Base-by-base conservation (phyloP, 768 basidiomycete genomes). In the Mycena capillaripes region DNA sequence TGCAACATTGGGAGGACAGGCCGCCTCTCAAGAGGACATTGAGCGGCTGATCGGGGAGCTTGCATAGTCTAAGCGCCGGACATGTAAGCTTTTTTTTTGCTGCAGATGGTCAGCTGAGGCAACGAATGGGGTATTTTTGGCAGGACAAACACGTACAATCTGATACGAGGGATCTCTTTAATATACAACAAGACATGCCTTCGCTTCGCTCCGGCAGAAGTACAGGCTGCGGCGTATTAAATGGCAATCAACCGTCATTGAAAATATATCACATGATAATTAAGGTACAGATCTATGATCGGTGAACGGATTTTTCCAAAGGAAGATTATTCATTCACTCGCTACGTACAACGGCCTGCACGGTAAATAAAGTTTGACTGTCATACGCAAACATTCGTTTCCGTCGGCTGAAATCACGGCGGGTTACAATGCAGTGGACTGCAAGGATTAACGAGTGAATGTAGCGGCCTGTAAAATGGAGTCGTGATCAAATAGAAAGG, bases 201-300 rank as follows among this genome's bases (percentile, higher is more conserved):
- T 42, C 42, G 42, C 42, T 42, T 42, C 42, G 42, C 42, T 42
- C 42, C 42, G 42, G 42, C 42, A 42, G 34, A 36, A 36, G 34
- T 36, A 36, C 34, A 44, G 42, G 42, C 42, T 44, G 42, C 42
- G 21, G 42, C 48, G 48, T 50, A 50, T n/a, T 50, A 50, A 50
- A 50, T 25, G 48, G 48, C 21, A 50, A 50, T 50, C 48, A n/a
- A 50, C 23, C 9, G 48, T 50, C 48, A 50, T 50, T 50, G 6
- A 50, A 25, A 50, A 50, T 50, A 50, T 50, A 50, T 16, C 48
- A 50, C n/a, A 50, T 50, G 48, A 50, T 50, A 50, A 50, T 50
- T 50, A n/a, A 50, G 48, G 48, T 50, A 50, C 48, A 50, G 48
- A 50, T 50, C 48, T 50, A 50, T 50, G 48, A 50, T 50, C 48